These are phyloP conservation scores for Monosporozyma unispora DNA, from an alignment of 805 yeast species.

Conservation along the genomic window DNA sequence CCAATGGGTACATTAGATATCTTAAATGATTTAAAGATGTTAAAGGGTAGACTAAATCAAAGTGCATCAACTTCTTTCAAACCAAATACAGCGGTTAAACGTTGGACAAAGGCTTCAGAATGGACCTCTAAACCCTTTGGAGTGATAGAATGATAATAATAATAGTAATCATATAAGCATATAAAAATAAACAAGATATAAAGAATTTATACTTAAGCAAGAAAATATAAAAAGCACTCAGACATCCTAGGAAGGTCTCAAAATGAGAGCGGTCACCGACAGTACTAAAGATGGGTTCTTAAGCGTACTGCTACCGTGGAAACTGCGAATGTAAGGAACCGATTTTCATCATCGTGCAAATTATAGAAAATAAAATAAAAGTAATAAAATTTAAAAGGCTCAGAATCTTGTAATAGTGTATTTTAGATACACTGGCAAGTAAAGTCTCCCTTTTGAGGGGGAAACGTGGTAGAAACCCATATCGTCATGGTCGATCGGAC, in stretches of 20 bases:
- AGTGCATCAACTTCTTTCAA: slow-evolving; percentile 4
- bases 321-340: slow-evolving; percentile 82
- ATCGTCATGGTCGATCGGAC: slow-evolving; percentile 93
- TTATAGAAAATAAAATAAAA: neutral
- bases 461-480: slow-evolving; percentile 43
- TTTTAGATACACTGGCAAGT: slow-evolving; percentile 69
- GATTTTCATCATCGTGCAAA: slow-evolving; percentile 58
- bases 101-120: slow-evolving; percentile 9
- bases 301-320: slow-evolving; percentile 84
- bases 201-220: no score
- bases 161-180: neutral
- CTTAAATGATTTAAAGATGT: slow-evolving; percentile 21
- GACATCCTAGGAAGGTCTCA: slow-evolving; percentile 88
- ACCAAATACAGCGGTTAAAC: neutral
- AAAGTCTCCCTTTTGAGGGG: slow-evolving; percentile 39
- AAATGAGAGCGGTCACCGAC: slow-evolving; percentile 70
- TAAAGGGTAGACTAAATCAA: slow-evolving; percentile 25
- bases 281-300: slow-evolving; percentile 68
- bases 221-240: slow-evolving; percentile 39
- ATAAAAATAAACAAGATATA: slow-evolving; percentile 6
- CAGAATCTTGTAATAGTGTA: slow-evolving; percentile 26
- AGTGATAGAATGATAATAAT: slow-evolving; percentile 4
- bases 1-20: neutral
- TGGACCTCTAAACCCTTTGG: slow-evolving; percentile 57
- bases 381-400: slow-evolving; percentile 21